These are phyloP conservation scores for Paracoccidioides lutzii DNA, from an alignment of 2,329 filamentous ascomycete genomes.

Conservation along the genomic window DNA sequence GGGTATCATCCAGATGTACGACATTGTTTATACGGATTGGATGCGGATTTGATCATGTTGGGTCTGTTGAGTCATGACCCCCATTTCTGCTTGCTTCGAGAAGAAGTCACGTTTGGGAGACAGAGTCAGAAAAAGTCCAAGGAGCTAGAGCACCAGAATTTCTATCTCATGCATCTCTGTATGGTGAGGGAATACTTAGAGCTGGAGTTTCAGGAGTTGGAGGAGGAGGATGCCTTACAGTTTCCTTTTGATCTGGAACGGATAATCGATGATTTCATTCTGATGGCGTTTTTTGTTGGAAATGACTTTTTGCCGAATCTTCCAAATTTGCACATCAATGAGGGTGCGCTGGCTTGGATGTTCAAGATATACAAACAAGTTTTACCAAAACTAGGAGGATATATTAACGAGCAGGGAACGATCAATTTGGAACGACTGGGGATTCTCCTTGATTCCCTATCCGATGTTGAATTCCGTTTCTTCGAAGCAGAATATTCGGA, in stretches of 20 bases:
- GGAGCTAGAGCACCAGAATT: conserved; percentile 96
- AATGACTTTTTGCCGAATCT: conserved; percentile 98
- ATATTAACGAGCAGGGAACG: conserved; percentile 88
- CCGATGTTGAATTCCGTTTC: conserved; percentile 78
- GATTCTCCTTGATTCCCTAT: conserved; percentile 67
- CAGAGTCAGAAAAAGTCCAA: conserved; percentile 79
- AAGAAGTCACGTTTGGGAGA: conserved; percentile 94
- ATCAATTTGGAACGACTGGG: conserved; percentile 76
- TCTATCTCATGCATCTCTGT: conserved; percentile 92
- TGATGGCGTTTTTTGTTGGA: conserved; percentile 98
- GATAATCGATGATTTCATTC: conserved; percentile 97
- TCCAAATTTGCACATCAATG: conserved; percentile 93
- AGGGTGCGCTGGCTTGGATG: conserved; percentile 92
- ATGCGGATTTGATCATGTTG: conserved; percentile 97
- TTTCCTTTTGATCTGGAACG: conserved; percentile 88
- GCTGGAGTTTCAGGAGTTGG: conserved; percentile 87
- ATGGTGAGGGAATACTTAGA: conserved; percentile 96
- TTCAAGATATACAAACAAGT: conserved; percentile 92
- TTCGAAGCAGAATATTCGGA: conserved; percentile 86
- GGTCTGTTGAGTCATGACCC: conserved; percentile 94
- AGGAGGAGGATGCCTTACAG: conserved; percentile 55
- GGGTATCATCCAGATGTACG: conserved; percentile 86
- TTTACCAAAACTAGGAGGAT: conserved; percentile 74
- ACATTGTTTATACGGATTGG: conserved; percentile 92
- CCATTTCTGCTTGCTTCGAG: conserved; percentile 91